phyloP scores from a whole-genome alignment of 2,329 filamentous ascomycete species.

The Dryadomyces sulphureus region DNA sequence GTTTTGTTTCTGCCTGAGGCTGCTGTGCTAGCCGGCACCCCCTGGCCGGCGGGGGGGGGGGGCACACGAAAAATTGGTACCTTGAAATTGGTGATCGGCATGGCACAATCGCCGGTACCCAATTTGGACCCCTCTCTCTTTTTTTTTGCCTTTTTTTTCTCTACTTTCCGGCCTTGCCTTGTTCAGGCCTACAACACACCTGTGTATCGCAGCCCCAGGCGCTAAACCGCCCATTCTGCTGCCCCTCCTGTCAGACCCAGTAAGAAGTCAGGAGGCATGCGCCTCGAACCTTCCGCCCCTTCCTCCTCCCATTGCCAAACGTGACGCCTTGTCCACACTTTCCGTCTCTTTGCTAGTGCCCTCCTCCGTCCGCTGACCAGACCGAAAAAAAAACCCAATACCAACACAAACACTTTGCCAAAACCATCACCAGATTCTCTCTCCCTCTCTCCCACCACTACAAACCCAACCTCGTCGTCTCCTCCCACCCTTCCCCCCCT shows the following conservation, averaged over 20 bases:
- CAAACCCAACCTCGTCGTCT: background rate
- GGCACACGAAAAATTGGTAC: background rate
- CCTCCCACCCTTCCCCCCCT: background rate
- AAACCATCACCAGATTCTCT: background rate
- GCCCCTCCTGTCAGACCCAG: background rate
- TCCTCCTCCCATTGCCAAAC: background rate
- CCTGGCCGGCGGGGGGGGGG: too few relatives aligned
- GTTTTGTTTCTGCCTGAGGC: background rate
- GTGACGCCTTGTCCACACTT: background rate
- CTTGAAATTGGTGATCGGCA: background rate
- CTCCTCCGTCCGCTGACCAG: background rate
- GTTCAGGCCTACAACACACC: background rate
- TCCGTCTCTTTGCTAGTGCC: background rate
- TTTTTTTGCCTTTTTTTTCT: background rate
- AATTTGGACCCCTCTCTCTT: background rate
- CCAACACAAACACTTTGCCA: background rate
- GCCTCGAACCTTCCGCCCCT: conserved; percentile 3
- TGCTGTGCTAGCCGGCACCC: too few relatives aligned
- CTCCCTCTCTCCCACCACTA: background rate
- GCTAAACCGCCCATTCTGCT: background rate
- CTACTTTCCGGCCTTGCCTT: background rate
- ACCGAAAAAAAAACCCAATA: background rate
- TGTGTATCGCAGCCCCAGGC: background rate
- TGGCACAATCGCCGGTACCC: background rate
- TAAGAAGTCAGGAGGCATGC: conserved; percentile 1